These are phyloP conservation scores for Boletus insuetus DNA, from an alignment of 768 basidiomycete genomes.

Conservation along the genomic window DNA sequence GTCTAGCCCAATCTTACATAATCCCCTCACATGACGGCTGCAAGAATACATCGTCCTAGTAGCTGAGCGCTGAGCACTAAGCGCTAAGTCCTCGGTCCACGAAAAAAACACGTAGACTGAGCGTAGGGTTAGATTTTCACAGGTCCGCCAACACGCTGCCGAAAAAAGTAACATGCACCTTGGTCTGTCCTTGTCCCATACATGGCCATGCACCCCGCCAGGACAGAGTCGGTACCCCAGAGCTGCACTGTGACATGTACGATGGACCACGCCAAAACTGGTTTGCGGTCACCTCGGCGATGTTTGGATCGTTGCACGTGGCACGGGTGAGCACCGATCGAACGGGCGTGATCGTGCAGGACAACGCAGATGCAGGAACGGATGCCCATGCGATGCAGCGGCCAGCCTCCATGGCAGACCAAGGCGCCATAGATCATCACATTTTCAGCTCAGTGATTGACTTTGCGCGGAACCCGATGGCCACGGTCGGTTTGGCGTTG, in stretches of 20 bases:
- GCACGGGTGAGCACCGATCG: constrained; percentile 19
- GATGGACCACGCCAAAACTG: constrained; percentile 1
- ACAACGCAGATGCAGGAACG: not conserved
- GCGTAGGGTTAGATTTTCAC: too few relatives aligned
- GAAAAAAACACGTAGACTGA: too few relatives aligned
- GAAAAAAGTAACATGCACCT: too few relatives aligned
- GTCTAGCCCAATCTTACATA: too few relatives aligned
- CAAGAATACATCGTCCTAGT: too few relatives aligned
- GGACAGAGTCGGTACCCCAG: constrained; percentile 11
- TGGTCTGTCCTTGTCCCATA: too few relatives aligned
- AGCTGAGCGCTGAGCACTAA: too few relatives aligned
- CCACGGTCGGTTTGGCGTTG: constrained; percentile 17
- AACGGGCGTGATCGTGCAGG: constrained; percentile 8
- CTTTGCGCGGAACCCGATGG: constrained; percentile 1
- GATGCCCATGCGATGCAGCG: not conserved
- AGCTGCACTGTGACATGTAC: constrained; percentile 23
- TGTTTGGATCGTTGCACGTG: constrained; percentile 21
- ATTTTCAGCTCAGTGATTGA: constrained; percentile 17
- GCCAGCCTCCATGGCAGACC: constrained; percentile 15
- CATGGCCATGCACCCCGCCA: too few relatives aligned
- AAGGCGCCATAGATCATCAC: constrained; percentile 20
- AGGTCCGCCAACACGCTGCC: too few relatives aligned
- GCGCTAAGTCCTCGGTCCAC: too few relatives aligned
- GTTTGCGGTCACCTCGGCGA: constrained; percentile 21
- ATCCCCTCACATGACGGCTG: too few relatives aligned